Percentiles rank a stretch among this genome's conserved stretches.
phyloP scores from a whole-genome alignment of 345 rosid genomes.

The Linum tenue region DNA sequence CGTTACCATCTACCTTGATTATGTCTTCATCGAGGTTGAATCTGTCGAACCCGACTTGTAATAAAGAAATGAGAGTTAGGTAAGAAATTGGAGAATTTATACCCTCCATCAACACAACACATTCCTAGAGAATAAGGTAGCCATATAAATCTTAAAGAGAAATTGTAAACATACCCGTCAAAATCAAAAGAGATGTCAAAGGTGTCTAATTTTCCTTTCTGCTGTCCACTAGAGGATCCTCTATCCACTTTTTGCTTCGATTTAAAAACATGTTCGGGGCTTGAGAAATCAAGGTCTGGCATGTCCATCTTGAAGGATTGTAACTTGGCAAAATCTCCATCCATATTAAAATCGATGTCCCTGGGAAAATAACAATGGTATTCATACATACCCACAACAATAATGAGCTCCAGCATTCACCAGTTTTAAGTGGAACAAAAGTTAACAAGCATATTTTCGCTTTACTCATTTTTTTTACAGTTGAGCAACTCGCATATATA shows the following conservation, averaged over 20 bases:
- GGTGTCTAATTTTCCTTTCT: conserved; percentile 31
- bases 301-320: conserved; percentile 67
- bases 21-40: conserved; percentile 41
- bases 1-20: conserved; percentile 27
- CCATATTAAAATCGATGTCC: conserved; percentile 77
- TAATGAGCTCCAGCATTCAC: background rate
- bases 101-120: background rate
- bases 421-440: background rate
- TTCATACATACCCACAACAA: background rate
- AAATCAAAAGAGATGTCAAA: conserved; percentile 72
- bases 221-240: conserved; percentile 28
- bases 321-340: conserved; percentile 59
- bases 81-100: conserved; percentile 13
- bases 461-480: background rate
- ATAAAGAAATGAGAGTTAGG: conserved; percentile 12
- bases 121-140: background rate
- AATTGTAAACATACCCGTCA: conserved; percentile 38
- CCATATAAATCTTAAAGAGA: conserved; percentile 5
- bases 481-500: background rate
- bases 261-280: conserved; percentile 42
- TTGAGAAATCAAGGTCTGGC: conserved; percentile 73
- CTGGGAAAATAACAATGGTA: conserved; percentile 23
- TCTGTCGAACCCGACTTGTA: conserved; percentile 42
- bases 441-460: background rate
- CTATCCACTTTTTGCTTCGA: conserved; percentile 41